Conservation (phyloP, 306 rosid genomes). For the Quercus variabilis region DNA sequence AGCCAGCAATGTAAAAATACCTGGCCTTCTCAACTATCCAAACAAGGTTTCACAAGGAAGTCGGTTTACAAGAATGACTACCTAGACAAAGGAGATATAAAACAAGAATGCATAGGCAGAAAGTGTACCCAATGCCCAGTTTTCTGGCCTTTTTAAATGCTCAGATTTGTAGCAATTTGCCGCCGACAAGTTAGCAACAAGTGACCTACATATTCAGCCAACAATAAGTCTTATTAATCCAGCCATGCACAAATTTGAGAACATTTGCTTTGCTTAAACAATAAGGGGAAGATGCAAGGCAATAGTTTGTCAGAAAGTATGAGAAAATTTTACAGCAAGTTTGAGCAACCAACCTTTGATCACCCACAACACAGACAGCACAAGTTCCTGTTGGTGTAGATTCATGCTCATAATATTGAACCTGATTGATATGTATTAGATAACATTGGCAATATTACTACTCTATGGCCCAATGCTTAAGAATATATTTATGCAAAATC, state of each 20-base stretch:
- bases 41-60: not conserved
- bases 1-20: conserved; percentile 86
- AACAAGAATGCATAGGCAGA: not conserved
- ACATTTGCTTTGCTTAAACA: not conserved
- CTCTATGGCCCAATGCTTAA: not conserved
- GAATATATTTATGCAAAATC: not conserved
- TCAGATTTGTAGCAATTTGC: conserved; percentile 92
- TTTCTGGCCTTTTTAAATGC: conserved; percentile 81
- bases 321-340: not conserved
- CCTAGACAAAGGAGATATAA: not conserved
- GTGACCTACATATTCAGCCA: conserved; percentile 54
- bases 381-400: conserved; percentile 91
- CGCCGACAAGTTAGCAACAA: conserved; percentile 89
- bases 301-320: not conserved
- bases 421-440: conserved; percentile 37
- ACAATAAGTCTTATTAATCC: not conserved
- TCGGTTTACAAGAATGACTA: not conserved
- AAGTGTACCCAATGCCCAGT: conserved; percentile 82
- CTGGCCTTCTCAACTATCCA: conserved; percentile 64
- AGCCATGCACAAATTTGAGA: not conserved
- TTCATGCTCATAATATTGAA: conserved; percentile 79
- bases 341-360: conserved; percentile 57
- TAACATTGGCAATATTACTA: not conserved
- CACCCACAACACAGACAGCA: conserved; percentile 92
- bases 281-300: not conserved